phyloP scores from a whole-genome alignment of 2,329 filamentous ascomycete species.

The Claviceps lovelessii region DNA sequence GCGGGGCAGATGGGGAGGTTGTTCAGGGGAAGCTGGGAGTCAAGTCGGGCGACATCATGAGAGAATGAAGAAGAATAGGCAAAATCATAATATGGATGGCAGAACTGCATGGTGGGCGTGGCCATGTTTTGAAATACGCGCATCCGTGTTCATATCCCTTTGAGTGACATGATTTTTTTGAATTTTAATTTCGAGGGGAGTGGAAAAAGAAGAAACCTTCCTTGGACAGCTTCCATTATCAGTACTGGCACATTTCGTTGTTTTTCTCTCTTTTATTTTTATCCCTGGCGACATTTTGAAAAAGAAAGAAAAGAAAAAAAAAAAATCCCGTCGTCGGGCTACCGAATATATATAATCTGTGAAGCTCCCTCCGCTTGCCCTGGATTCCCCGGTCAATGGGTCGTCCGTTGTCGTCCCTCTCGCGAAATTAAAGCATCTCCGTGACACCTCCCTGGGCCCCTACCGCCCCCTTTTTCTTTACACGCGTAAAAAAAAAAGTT shows the following conservation, averaged over 20 bases:
- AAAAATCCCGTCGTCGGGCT: slow-evolving; percentile 1
- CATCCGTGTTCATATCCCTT: neutral
- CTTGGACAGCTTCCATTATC: neutral
- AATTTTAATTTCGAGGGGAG: neutral
- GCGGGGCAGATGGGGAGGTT: slow-evolving; percentile 49
- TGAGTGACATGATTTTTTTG: neutral
- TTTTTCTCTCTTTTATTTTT: neutral
- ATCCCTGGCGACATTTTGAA: neutral
- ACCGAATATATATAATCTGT: slow-evolving; percentile 1
- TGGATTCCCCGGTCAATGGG: neutral
- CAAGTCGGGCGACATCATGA: slow-evolving; percentile 21
- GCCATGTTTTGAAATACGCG: neutral
- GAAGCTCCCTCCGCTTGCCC: neutral
- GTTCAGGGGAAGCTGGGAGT: slow-evolving; percentile 60
- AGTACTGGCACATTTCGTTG: neutral
- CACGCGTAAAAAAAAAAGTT: neutral
- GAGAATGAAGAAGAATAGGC: neutral
- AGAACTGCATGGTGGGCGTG: neutral
- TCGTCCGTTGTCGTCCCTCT: neutral
- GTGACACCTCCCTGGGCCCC: neutral
- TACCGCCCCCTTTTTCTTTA: neutral
- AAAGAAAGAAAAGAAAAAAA: slow-evolving; percentile 1
- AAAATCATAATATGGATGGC: neutral
- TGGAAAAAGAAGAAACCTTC: neutral
- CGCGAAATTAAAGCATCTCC: neutral